Percentiles rank a stretch among this genome's conserved stretches.
Evolutionary conservation across 1,139 yeast genomes (phyloP).

Genomic region (Debaryomyces coudertii): DNA sequence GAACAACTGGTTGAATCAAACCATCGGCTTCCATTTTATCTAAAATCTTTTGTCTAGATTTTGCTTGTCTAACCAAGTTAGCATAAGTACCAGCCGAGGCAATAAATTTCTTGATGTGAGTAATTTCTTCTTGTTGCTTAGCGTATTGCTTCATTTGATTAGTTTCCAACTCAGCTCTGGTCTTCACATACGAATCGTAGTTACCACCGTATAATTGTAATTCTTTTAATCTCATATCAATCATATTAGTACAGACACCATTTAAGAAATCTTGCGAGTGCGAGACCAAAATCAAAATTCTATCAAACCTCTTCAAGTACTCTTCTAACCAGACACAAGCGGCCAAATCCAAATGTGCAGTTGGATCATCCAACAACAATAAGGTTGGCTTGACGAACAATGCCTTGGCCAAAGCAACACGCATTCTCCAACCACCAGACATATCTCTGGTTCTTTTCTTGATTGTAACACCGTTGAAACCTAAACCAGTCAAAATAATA

Average conservation of each 20-base stretch:
- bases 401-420: slow-evolving; percentile 87
- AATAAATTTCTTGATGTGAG: slow-evolving; percentile 96
- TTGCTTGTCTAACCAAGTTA: slow-evolving; percentile 97
- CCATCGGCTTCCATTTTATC: slow-evolving; percentile 99
- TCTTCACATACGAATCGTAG: slow-evolving; percentile 94
- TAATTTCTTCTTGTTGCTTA: slow-evolving; percentile 98
- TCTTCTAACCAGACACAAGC: slow-evolving; percentile 99
- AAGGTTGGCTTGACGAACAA: slow-evolving; percentile 86
- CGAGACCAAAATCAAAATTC: slow-evolving; percentile 90
- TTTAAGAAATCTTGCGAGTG: slow-evolving; percentile 99
- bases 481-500: slow-evolving; percentile 92
- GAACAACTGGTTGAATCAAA: slow-evolving; percentile 87
- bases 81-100: slow-evolving; percentile 99
- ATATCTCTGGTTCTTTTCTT: slow-evolving; percentile 93
- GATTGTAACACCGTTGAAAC: slow-evolving; percentile 80
- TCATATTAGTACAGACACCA: slow-evolving; percentile 98
- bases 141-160: slow-evolving; percentile 97
- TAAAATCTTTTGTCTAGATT: slow-evolving; percentile 97
- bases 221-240: slow-evolving; percentile 86
- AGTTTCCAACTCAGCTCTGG: slow-evolving; percentile 90
- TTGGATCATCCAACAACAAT: slow-evolving; percentile 92
- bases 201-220: slow-evolving; percentile 92
- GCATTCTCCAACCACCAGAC: slow-evolving; percentile 99
- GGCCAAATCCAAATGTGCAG: slow-evolving; percentile 98
- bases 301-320: slow-evolving; percentile 90